Evolutionary conservation across 2,329 filamentous ascomycete species (phyloP).

Genomic region (Pseudovirgaria hyperparasitica): DNA sequence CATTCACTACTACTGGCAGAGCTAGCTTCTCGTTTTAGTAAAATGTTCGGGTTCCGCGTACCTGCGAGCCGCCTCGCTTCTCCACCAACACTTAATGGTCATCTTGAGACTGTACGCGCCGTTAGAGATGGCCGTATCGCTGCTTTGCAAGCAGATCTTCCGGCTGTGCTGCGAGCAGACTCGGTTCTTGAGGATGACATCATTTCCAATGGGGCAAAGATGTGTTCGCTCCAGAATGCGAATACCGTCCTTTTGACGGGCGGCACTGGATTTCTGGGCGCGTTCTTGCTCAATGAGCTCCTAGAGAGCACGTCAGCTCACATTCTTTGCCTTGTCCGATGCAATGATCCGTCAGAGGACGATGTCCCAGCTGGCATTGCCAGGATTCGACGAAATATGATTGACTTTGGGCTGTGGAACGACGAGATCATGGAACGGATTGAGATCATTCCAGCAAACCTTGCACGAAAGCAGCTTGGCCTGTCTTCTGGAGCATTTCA

Average conservation of each 20-base stretch:
- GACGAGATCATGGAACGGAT: conserved; percentile 68
- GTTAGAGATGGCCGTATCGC: conserved; percentile 61
- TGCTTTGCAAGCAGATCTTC: conserved; percentile 62
- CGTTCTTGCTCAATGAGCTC: conserved; percentile 58
- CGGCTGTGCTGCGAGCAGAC: conserved; percentile 55
- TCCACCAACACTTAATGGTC: conserved; percentile 58
- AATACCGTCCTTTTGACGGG: conserved; percentile 61
- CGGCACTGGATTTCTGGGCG: conserved; percentile 63
- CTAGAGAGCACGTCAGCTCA: conserved; percentile 55
- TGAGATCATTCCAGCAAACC: conserved; percentile 60
- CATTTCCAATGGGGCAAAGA: conserved; percentile 38
- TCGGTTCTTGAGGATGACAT: conserved; percentile 59
- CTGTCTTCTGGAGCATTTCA: conserved; percentile 53
- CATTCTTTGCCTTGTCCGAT: conserved; percentile 62
- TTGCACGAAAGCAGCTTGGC: conserved; percentile 56
- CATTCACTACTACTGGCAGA: conserved; percentile 70
- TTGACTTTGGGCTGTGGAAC: conserved; percentile 68
- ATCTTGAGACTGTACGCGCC: conserved; percentile 56
- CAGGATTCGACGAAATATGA: conserved; percentile 59
- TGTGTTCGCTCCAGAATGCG: conserved; percentile 50
- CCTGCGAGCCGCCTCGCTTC: conserved; percentile 60
- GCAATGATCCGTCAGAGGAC: conserved; percentile 52
- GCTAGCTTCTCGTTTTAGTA: conserved; percentile 56
- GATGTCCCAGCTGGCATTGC: conserved; percentile 56
- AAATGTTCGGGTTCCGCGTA: conserved; percentile 59